Percentiles rank a stretch among this genome's conserved stretches.
These are phyloP conservation scores for Quercus agrifolia DNA, from an alignment of 306 rosid species.

Conservation along the genomic window DNA sequence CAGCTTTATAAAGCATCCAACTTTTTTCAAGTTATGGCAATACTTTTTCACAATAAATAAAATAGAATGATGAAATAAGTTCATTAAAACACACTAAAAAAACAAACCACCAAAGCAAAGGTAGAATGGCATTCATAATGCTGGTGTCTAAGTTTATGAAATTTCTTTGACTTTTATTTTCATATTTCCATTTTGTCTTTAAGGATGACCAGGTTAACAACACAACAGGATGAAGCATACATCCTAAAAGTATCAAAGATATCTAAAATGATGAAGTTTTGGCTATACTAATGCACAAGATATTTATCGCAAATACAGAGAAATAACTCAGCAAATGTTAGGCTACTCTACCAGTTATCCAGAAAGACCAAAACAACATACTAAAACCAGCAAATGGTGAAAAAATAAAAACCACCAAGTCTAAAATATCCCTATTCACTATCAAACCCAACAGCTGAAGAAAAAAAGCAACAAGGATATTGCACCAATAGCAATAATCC, in stretches of 20 bases:
- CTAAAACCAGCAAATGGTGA: background rate
- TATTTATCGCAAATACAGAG: background rate
- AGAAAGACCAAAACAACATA: background rate
- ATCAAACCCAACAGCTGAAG: background rate
- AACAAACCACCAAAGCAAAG: background rate
- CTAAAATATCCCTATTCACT: background rate
- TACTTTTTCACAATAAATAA: too few species aligned
- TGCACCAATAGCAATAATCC: background rate
- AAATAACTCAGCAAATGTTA: background rate
- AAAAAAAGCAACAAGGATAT: background rate
- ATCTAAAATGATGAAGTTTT: background rate
- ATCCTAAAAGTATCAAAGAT: background rate
- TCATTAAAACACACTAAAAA: background rate
- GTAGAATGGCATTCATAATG: background rate
- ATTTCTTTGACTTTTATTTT: background rate
- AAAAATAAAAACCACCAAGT: too few species aligned
- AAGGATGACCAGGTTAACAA: background rate
- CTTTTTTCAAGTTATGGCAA: too few species aligned
- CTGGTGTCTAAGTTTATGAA: background rate
- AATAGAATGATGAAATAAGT: too few species aligned
- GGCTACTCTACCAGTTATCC: background rate
- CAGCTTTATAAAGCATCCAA: too few species aligned
- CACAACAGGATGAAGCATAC: background rate
- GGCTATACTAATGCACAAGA: too few species aligned
- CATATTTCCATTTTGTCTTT: background rate